Base-by-base conservation (phyloP, 176 grass and related monocot genomes). In the Avena insularis region DNA sequence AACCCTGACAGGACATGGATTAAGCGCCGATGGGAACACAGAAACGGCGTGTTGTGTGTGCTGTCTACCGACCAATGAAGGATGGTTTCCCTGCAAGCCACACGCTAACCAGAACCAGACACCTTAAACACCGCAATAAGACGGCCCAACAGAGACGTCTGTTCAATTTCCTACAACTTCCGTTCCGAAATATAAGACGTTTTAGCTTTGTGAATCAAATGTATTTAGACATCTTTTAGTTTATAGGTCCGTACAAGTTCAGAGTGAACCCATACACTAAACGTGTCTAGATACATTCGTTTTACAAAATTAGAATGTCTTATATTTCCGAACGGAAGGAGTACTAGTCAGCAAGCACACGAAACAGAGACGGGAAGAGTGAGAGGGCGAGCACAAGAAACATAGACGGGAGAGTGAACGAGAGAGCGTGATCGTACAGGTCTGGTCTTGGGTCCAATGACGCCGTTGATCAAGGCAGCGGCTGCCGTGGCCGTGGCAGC, bases 401-500 rank as follows among this genome's bases (percentile, higher is more conserved):
- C 27, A 66, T 3, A 13, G 11, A 77, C 12, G 20, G 62, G 25
- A 23, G 33, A 38, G 51, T 38, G 23, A 14, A 19, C n/a, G 29
- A 51, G 21, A 15, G 7, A 59, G 63, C 11, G 23, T 1, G 79
- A 45, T 13, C 77, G 10, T 84, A 84, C 88, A 4, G 88, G 93
- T 82, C 74, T 58, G 66, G 91, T 95, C 87, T 93, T 93, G 56
- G 88, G 83, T 2, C 88, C 82, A 8, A 95, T 63, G 67, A 12
- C 55, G 20, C 61, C 68, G 79, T 93, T 93, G 62, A 95, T 89
- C 53, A 93, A 23, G 10, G 79, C 9, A 1, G 90, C 78, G 8
- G 71, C 77, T 15, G 20, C 48, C 21, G 10, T 57, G 20, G 90
- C 88, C 40, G 12, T 1, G 71, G 27, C 7, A 12, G 35, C 64